Conservation (phyloP, 306 rosid genomes). For the Phaseolus lunatus region DNA sequence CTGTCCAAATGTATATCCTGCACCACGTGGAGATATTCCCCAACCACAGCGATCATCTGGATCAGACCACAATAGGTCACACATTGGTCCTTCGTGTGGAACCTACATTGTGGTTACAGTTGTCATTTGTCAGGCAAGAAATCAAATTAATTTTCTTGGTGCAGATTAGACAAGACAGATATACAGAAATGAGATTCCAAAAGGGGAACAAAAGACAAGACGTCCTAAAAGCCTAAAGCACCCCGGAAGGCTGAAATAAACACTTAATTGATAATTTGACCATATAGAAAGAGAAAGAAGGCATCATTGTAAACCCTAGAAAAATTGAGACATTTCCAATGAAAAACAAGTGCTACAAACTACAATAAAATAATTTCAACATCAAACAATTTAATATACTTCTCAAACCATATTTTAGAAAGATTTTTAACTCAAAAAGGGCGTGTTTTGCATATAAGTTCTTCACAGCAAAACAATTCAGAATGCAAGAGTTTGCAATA, state of each 20-base stretch:
- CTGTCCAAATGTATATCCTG: constrained; percentile 98
- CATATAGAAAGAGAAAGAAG: constrained; percentile 14
- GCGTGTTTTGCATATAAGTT: constrained; percentile 24
- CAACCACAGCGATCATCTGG: constrained; percentile 99
- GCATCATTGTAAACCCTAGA: constrained; percentile 20
- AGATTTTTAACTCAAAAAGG: constrained; percentile 6
- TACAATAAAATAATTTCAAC: constrained; percentile 25
- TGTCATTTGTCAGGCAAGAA: constrained; percentile 34
- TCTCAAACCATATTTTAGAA: constrained; percentile 5
- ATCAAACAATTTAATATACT: constrained; percentile 11
- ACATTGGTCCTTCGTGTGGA: constrained; percentile 99
- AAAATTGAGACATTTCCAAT: constrained; percentile 16
- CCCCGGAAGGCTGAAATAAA: constrained; percentile 21
- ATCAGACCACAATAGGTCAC: constrained; percentile 98
- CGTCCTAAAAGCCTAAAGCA: constrained; percentile 31
- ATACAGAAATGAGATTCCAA: constrained; percentile 14
- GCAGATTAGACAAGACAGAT: background rate
- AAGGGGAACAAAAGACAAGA: constrained; percentile 13
- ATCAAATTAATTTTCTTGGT: constrained; percentile 5
- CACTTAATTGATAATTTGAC: constrained; percentile 10
- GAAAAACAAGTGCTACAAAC: constrained; percentile 16
- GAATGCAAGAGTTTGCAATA: constrained; percentile 23
- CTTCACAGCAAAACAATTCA: constrained; percentile 19
- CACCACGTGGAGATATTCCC: constrained; percentile 99
- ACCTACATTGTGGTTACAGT: constrained; percentile 58